A percentile compares a stretch with the other conserved stretches of the same genome.
Conservation (phyloP, 495 filamentous ascomycete genomes). For the Penicillium pulvis region DNA sequence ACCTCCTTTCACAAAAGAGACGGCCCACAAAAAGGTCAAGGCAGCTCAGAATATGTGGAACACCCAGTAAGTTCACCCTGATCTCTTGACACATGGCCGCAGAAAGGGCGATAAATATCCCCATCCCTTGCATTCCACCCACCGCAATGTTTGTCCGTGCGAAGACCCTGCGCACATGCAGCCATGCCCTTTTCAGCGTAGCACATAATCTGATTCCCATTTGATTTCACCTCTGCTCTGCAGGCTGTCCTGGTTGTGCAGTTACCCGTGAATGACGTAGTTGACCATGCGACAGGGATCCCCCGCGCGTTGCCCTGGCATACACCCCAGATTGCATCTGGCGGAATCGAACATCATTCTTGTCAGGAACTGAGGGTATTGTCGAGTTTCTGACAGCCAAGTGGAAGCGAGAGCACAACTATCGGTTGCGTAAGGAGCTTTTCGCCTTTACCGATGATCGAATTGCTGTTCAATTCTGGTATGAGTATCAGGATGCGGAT, state of each 20-base stretch:
- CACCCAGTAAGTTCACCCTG: slow-evolving; percentile 55
- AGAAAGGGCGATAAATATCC: slow-evolving; percentile 16
- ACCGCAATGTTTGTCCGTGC: slow-evolving; percentile 23
- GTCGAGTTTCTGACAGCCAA: slow-evolving; percentile 73
- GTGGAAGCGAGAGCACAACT: slow-evolving; percentile 73
- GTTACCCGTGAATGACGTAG: slow-evolving; percentile 16
- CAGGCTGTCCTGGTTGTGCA: background rate
- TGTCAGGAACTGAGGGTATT: slow-evolving; percentile 69
- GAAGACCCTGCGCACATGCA: slow-evolving; percentile 13
- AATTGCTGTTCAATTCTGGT: slow-evolving; percentile 93
- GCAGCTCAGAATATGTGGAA: slow-evolving; percentile 87
- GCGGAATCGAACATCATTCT: slow-evolving; percentile 76
- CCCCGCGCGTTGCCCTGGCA: slow-evolving; percentile 61
- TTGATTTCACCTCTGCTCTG: background rate
- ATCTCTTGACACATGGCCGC: slow-evolving; percentile 21
- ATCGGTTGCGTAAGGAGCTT: slow-evolving; percentile 83
- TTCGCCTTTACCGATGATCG: slow-evolving; percentile 60
- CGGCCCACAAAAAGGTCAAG: slow-evolving; percentile 79
- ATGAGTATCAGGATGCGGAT: slow-evolving; percentile 73
- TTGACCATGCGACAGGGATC: slow-evolving; percentile 53
- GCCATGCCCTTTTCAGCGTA: slow-evolving; percentile 3
- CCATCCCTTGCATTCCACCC: slow-evolving; percentile 36
- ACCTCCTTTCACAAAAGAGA: slow-evolving; percentile 81
- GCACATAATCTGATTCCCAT: background rate
- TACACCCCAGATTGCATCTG: slow-evolving; percentile 82